Conservation (phyloP, 768 basidiomycete species). For the Naganishia antarctica region DNA sequence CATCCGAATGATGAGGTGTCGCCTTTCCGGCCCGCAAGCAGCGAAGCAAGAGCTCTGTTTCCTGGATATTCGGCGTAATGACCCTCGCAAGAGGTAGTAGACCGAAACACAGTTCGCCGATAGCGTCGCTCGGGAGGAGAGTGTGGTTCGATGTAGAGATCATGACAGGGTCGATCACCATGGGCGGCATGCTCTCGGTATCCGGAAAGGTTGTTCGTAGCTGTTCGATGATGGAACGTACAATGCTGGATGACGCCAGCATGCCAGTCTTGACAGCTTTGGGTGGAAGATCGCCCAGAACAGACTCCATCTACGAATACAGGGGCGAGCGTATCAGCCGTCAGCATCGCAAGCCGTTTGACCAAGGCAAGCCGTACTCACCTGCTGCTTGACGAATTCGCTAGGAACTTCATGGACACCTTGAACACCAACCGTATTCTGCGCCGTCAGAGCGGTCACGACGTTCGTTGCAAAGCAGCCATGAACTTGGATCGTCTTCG, state of each 20-base stretch:
- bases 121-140: slow-evolving; percentile 64
- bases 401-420: slow-evolving; percentile 65
- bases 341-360: background rate
- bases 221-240: slow-evolving; percentile 48
- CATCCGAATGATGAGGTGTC: background rate
- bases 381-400: slow-evolving; percentile 71
- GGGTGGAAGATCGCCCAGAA: slow-evolving; percentile 68
- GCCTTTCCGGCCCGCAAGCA: slow-evolving; percentile 40
- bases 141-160: slow-evolving; percentile 84
- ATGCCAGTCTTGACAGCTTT: slow-evolving; percentile 83
- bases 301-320: slow-evolving; percentile 58
- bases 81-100: slow-evolving; percentile 59
- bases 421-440: slow-evolving; percentile 81
- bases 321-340: background rate
- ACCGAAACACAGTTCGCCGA: slow-evolving; percentile 55
- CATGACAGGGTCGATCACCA: slow-evolving; percentile 84
- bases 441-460: slow-evolving; percentile 79
- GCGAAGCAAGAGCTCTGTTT: slow-evolving; percentile 65
- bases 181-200: slow-evolving; percentile 51
- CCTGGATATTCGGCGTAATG: slow-evolving; percentile 79
- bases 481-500: slow-evolving; percentile 75
- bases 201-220: background rate
- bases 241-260: slow-evolving; percentile 63
- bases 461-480: slow-evolving; percentile 75
- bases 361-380: slow-evolving; percentile 38